phyloP scores from a whole-genome alignment of 192 early-diverging fungal genomes.

The Coemansia sp. region DNA sequence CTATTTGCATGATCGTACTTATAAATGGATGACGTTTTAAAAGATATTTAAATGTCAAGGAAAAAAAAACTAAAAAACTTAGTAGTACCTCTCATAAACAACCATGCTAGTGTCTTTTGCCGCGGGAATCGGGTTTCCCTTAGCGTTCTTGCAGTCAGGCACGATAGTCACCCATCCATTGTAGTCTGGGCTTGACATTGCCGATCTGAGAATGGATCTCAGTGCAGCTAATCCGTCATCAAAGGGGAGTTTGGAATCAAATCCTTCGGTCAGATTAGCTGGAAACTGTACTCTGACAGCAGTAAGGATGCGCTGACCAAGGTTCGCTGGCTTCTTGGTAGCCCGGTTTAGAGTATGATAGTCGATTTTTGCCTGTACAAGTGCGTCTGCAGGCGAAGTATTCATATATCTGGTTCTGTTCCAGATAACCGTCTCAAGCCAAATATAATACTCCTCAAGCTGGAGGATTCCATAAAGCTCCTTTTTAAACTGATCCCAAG shows the following conservation, averaged over 20 bases:
- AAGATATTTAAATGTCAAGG: too few relatives aligned
- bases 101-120: neutral
- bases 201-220: neutral
- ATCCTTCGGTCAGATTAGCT: neutral
- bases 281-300: neutral
- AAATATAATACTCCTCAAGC: neutral
- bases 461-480: neutral
- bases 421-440: neutral
- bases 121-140: neutral
- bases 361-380: slow-evolving; percentile 3
- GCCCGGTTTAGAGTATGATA: neutral
- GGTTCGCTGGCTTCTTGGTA: neutral
- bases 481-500: neutral
- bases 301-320: neutral
- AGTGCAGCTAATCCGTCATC: neutral
- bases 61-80: neutral
- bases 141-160: neutral
- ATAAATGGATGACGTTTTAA: too few relatives aligned
- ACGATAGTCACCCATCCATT: neutral
- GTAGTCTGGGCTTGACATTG: neutral
- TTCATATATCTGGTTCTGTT: neutral
- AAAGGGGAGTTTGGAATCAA: neutral
- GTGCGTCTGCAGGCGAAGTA: neutral
- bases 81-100: neutral
- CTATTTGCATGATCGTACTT: too few relatives aligned